A percentile compares a stretch with the other conserved stretches of the same genome.
Evolutionary conservation across 2,329 filamentous ascomycete genomes (phyloP).

Genomic region (Zalaria obscura): DNA sequence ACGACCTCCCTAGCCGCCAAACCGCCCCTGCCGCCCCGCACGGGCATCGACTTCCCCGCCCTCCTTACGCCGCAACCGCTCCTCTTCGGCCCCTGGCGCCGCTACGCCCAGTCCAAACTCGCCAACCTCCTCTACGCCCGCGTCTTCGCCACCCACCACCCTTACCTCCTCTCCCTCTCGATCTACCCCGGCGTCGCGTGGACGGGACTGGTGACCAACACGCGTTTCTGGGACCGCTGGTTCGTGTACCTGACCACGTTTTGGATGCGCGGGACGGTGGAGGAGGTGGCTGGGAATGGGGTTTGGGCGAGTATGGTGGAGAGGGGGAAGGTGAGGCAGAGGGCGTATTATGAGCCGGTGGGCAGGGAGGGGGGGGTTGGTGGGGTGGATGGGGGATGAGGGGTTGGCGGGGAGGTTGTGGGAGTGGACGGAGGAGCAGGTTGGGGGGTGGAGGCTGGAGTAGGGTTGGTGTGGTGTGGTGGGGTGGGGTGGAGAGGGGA

Average conservation of each 20-base stretch:
- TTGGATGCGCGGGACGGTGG: slow-evolving; percentile 2
- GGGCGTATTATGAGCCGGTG: slow-evolving; percentile 14
- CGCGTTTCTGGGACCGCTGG: slow-evolving; percentile 18
- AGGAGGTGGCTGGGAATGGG: slow-evolving; percentile 11
- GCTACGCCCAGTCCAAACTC: slow-evolving; percentile 31
- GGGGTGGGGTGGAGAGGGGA: too few relatives aligned
- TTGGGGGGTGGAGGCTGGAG: slow-evolving; percentile 6
- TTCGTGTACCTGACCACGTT: slow-evolving; percentile 5
- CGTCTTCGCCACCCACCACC: slow-evolving; percentile 23
- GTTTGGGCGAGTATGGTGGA: slow-evolving; percentile 13
- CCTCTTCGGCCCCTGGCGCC: slow-evolving; percentile 5
- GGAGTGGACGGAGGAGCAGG: slow-evolving; percentile 16
- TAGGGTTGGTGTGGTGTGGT: too few relatives aligned
- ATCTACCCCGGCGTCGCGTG: slow-evolving; percentile 25
- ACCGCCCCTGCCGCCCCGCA: slow-evolving; percentile 3
- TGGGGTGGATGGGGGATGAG: slow-evolving; percentile 6
- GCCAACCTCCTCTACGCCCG: slow-evolving; percentile 29
- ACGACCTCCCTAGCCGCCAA: slow-evolving; percentile 3
- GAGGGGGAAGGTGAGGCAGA: slow-evolving; percentile 9
- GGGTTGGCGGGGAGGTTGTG: slow-evolving; percentile 12
- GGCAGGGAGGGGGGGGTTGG: slow-evolving; percentile 7
- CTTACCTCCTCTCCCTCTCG: slow-evolving; percentile 17
- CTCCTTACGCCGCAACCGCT: slow-evolving; percentile 8
- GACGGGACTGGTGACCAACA: slow-evolving; percentile 17
- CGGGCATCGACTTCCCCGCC: slow-evolving; percentile 9